Evolutionary conservation across 441 rosid genomes (phyloP).

Genomic region (Lepidium campestre): DNA sequence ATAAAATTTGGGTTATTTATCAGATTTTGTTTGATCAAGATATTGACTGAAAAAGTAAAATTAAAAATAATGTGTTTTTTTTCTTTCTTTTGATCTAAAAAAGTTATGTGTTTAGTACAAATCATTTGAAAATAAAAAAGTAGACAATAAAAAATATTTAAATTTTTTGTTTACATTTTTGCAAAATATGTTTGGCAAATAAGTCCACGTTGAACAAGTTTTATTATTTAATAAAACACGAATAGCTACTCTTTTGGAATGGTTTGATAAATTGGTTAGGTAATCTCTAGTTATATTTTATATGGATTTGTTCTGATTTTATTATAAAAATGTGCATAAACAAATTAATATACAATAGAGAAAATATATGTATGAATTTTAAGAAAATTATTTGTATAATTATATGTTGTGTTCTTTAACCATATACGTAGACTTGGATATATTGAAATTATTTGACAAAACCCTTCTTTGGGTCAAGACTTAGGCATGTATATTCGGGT

Average conservation of each 20-base stretch:
- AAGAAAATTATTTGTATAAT: not conserved
- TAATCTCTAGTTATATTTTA: not conserved
- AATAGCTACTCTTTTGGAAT: slow-evolving; percentile 20
- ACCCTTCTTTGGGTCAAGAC: too few species aligned
- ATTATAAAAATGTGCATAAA: not conserved
- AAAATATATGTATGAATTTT: not conserved
- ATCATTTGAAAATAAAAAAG: not conserved
- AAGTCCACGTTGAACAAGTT: slow-evolving; percentile 21
- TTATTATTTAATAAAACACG: slow-evolving; percentile 1
- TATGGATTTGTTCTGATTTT: not conserved
- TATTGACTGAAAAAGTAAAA: too few species aligned
- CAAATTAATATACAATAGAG: not conserved
- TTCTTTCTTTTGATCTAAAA: too few species aligned
- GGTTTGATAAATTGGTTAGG: slow-evolving; percentile 9
- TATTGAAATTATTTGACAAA: too few species aligned
- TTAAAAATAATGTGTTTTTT: not conserved
- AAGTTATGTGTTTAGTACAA: not conserved
- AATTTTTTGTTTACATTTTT: not conserved
- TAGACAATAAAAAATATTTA: not conserved
- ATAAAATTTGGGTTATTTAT: too few species aligned
- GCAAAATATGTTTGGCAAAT: not conserved
- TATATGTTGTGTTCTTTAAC: not conserved
- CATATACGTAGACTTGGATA: not conserved
- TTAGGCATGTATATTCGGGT: too few species aligned
- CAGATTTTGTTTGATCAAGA: too few species aligned